Conservation (phyloP, 2,329 filamentous ascomycete species). For the Thielaviopsis populi region DNA sequence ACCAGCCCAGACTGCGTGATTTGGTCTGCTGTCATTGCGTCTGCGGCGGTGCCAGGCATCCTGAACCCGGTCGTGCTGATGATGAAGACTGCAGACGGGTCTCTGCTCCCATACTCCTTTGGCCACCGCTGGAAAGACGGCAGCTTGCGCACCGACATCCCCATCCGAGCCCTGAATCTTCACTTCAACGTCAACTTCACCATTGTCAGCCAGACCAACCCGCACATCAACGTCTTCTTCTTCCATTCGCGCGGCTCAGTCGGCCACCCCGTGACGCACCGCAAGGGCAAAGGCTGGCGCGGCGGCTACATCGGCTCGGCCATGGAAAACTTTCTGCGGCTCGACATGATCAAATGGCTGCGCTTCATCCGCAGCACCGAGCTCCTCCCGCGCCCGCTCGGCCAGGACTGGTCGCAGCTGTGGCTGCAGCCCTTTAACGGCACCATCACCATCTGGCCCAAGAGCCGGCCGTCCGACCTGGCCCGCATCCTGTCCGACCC, state of each 20-base stretch:
- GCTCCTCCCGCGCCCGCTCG: constrained; percentile 72
- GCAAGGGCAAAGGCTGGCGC: constrained; percentile 84
- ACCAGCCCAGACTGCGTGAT: constrained; percentile 95
- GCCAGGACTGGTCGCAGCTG: constrained; percentile 92
- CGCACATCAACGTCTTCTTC: constrained; percentile 97
- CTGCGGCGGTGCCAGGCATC: constrained; percentile 89
- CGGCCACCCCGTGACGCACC: constrained; percentile 84
- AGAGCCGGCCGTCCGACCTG: constrained; percentile 64
- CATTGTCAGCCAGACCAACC: constrained; percentile 79
- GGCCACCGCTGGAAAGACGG: constrained; percentile 99
- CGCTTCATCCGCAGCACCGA: constrained; percentile 88
- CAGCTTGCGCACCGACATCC: constrained; percentile 84
- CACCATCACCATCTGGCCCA: constrained; percentile 93
- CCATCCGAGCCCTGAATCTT: constrained; percentile 80
- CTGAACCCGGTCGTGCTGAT: constrained; percentile 87
- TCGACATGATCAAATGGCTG: constrained; percentile 95
- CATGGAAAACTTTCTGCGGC: constrained; percentile 85
- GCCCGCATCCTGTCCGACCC: constrained; percentile 77
- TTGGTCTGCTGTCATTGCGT: constrained; percentile 91
- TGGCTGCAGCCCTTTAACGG: constrained; percentile 93
- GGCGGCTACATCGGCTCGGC: constrained; percentile 89
- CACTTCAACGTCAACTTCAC: constrained; percentile 99
- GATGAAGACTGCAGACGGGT: constrained; percentile 69
- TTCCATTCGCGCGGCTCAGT: constrained; percentile 88
- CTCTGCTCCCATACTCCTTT: constrained; percentile 78